These are phyloP conservation scores for Conidiobolus coronatus DNA, from an alignment of 371 early-diverging fungal genomes.

Conservation along the genomic window DNA sequence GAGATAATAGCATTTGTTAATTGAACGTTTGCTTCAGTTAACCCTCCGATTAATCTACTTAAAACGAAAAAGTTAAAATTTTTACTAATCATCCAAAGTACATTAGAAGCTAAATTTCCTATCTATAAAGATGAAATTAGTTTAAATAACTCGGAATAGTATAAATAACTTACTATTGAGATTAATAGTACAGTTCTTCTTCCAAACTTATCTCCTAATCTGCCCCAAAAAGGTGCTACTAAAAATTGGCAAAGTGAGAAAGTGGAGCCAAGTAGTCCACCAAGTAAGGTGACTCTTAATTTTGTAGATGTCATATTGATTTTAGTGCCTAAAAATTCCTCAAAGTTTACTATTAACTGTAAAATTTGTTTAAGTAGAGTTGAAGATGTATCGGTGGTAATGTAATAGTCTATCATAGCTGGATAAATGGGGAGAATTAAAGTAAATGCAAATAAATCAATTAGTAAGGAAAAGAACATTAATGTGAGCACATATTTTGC, in stretches of 20 bases:
- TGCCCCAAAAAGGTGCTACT: slow-evolving; percentile 66
- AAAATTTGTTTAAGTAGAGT: slow-evolving; percentile 5
- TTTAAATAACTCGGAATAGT: neutral
- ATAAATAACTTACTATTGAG: slow-evolving; percentile 37
- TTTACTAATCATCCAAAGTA: slow-evolving; percentile 68
- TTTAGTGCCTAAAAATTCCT: too few relatives aligned
- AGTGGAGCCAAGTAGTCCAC: slow-evolving; percentile 80
- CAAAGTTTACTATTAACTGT: neutral
- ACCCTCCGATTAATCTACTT: slow-evolving; percentile 76
- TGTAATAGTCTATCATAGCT: slow-evolving; percentile 28
- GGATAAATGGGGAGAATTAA: slow-evolving; percentile 90
- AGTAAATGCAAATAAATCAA: slow-evolving; percentile 92
- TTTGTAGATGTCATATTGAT: slow-evolving; percentile 13
- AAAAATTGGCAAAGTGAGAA: slow-evolving; percentile 88
- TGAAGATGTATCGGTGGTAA: neutral
- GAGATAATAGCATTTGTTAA: slow-evolving; percentile 85
- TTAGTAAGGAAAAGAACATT: slow-evolving; percentile 46
- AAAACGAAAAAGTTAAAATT: slow-evolving; percentile 62
- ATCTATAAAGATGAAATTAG: slow-evolving; percentile 23
- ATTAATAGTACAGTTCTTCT: slow-evolving; percentile 60
- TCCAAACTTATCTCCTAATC: slow-evolving; percentile 58
- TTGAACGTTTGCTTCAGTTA: slow-evolving; percentile 94
- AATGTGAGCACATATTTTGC: slow-evolving; percentile 12
- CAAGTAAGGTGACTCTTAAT: slow-evolving; percentile 76
- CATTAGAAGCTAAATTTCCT: slow-evolving; percentile 68